phyloP scores from a whole-genome alignment of 163 green algal genomes.

The Scenedesmus sp. region DNA sequence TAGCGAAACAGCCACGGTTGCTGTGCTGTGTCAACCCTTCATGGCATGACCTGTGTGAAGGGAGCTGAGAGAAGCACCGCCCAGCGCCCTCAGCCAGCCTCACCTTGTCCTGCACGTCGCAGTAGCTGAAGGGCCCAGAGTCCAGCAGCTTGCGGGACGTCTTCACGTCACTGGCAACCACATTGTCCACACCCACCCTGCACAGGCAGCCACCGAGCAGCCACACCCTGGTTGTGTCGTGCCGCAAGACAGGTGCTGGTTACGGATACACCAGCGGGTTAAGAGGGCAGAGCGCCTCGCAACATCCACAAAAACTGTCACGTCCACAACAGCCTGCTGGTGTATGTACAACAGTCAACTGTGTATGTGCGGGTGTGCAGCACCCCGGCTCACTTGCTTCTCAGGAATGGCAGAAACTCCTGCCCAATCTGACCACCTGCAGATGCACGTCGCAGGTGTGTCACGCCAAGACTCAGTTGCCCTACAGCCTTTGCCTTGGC shows the following conservation, averaged over 20 bases:
- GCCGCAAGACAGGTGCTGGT: neutral
- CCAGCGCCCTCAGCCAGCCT: neutral
- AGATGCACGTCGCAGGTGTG: neutral
- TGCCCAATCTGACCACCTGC: conserved; percentile 47
- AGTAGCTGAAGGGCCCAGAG: conserved; percentile 49
- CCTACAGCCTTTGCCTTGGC: neutral
- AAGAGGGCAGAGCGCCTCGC: neutral
- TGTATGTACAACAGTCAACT: neutral
- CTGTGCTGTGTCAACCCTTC: too few species aligned
- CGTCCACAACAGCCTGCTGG: neutral
- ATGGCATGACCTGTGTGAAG: neutral
- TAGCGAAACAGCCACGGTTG: neutral
- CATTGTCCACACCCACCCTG: conserved; percentile 50
- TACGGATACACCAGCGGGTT: neutral
- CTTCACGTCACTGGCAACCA: conserved; percentile 46
- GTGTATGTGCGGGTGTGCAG: neutral
- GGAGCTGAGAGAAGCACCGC: neutral
- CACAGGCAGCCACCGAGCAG: neutral
- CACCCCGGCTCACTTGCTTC: neutral
- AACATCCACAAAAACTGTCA: neutral
- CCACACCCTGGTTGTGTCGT: neutral
- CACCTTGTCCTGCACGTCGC: conserved; percentile 48
- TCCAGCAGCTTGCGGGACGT: conserved; percentile 48
- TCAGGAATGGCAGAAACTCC: conserved; percentile 16
- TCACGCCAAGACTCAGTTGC: too few species aligned